phyloP scores from a whole-genome alignment of 2,329 filamentous ascomycete species.

The Fusarium acutatum region DNA sequence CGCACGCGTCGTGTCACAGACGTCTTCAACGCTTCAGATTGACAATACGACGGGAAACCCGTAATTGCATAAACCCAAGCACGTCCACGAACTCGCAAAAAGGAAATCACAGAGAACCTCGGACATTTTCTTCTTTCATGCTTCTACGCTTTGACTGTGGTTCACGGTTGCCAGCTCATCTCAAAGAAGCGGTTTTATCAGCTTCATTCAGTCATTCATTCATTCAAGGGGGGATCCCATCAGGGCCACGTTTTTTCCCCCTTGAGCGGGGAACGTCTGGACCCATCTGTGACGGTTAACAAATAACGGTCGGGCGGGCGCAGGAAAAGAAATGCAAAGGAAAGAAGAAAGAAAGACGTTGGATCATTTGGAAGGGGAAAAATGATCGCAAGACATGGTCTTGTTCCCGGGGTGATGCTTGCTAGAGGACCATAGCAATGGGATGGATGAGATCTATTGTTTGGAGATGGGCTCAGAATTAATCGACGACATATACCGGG shows the following conservation, averaged over 20 bases:
- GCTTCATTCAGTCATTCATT: neutral
- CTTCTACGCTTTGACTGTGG: conserved; percentile 12
- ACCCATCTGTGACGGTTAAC: conserved; percentile 1
- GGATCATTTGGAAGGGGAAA: conserved; percentile 8
- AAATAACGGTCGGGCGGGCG: conserved; percentile 1
- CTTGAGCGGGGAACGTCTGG: conserved; percentile 12
- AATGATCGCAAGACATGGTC: conserved; percentile 5
- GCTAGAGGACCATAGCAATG: conserved; percentile 32
- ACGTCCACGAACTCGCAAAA: neutral
- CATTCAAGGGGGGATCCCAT: conserved; percentile 25
- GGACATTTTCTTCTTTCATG: conserved; percentile 7
- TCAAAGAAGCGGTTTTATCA: neutral
- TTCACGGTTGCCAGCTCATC: neutral
- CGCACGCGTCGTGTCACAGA: neutral
- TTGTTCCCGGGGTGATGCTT: conserved; percentile 34
- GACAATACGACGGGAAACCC: conserved; percentile 7
- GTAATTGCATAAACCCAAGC: conserved; percentile 13
- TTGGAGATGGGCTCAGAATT: neutral
- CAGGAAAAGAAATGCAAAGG: neutral
- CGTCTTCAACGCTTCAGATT: neutral
- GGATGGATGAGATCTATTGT: conserved; percentile 22
- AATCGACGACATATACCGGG: neutral
- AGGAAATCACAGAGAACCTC: neutral
- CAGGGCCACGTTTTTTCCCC: neutral
- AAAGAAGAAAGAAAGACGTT: neutral